Evolutionary conservation across 1,284 basidiomycete species (phyloP), one percentile per base, ranked within the genome.

Genomic region (Irpex sp.): DNA sequence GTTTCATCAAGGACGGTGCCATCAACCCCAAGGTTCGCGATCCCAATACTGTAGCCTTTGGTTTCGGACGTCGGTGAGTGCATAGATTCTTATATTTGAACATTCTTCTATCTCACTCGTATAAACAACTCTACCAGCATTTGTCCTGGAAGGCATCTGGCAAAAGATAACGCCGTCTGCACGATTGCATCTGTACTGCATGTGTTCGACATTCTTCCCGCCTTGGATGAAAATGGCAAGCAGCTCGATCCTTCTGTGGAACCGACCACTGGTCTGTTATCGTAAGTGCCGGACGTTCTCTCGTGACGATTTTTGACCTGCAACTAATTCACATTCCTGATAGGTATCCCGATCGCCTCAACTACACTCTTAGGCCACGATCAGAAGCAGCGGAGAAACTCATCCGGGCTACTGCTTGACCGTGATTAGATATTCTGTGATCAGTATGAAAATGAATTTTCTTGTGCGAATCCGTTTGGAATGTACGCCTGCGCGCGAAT

Each of bases 181-280:
- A 75, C 75, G 64, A 68, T 79, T 17, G 71, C 77, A 0, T 71
- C 76, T 1, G 72, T 81, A 4, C 66, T 77, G 1, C 78, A 77
- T 75, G 75, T 70, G 0, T 79, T 79, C 62, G 70, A 76, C 57
- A 75, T 78, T 38, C 65, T 70, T 17, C 75, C 73, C 11, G 66
- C 69, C 4, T 36, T 73, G 17, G 73, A 72, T 13, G 63, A 49
- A 17, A 11, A 61, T n/a, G 59, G 52, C 8, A 52, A 17, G 9
- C 8, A 13, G 19, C 17, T 17, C 6, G 36, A 38, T 21, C 59
- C 51, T 8, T 7, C 21, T 19, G 9, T 21, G 17, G 21, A 60
- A 13, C 26, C 37, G 11, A 60, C 59, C 26, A 31, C 26, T 6
- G 51, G 51, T 7, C 26, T 54, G 4, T 13, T 54, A 13, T 54